Conservation (phyloP, 2,329 filamentous ascomycete species). For the Polytolypa hystricis region DNA sequence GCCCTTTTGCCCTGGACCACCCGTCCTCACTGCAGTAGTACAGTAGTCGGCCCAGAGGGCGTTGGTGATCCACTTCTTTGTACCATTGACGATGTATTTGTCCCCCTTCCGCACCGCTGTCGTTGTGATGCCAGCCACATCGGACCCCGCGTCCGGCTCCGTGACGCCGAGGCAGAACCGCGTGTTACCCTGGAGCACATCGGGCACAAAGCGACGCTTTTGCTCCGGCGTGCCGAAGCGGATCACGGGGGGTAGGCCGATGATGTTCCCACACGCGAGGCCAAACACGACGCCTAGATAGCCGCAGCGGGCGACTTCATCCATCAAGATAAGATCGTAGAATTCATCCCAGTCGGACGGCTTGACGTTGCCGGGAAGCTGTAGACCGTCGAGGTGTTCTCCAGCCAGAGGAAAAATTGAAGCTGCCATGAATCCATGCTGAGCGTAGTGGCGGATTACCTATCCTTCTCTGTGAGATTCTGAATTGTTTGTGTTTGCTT, state of each 20-base stretch:
- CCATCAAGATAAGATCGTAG: no score
- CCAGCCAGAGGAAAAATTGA: no score
- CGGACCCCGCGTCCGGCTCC: slow-evolving; percentile 52
- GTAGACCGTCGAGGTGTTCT: no score
- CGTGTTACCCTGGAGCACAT: slow-evolving; percentile 47
- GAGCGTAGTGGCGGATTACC: no score
- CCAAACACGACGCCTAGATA: no score
- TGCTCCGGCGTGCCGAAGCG: slow-evolving; percentile 51
- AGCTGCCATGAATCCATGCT: no score
- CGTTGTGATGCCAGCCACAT: slow-evolving; percentile 53
- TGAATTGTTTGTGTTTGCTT: no score
- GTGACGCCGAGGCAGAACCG: slow-evolving; percentile 56
- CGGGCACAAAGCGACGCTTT: slow-evolving; percentile 48
- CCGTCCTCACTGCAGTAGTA: slow-evolving; percentile 52
- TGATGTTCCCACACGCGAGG: no score
- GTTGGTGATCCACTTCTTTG: slow-evolving; percentile 60
- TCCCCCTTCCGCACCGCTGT: slow-evolving; percentile 44
- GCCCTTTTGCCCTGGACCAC: slow-evolving; percentile 41
- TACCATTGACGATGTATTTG: slow-evolving; percentile 52
- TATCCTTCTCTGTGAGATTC: no score
- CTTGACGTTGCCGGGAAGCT: no score
- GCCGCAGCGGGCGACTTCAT: no score
- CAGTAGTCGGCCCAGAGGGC: slow-evolving; percentile 50
- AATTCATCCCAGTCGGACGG: no score
- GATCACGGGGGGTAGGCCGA: slow-evolving; percentile 55